A percentile compares a stretch with the other conserved stretches of the same genome.
These are phyloP conservation scores for Parietichytrium sp. DNA, from an alignment of 108 stramenopile species.

Conservation along the genomic window DNA sequence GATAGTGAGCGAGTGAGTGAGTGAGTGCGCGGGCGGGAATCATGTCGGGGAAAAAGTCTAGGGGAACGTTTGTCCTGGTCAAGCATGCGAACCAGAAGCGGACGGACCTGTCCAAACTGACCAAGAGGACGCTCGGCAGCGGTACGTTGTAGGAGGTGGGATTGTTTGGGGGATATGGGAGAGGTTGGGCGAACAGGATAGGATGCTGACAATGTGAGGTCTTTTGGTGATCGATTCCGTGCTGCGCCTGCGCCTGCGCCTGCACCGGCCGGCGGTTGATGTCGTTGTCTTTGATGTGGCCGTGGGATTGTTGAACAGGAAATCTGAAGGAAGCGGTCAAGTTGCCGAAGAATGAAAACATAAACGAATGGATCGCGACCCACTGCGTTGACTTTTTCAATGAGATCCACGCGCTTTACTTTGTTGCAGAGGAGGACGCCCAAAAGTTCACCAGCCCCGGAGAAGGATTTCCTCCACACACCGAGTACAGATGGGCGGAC, in stretches of 20 bases:
- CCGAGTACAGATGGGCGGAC: slow-evolving; percentile 49
- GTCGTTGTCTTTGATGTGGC: no score
- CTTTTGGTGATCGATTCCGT: no score
- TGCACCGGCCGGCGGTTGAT: no score
- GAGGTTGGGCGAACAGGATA: no score
- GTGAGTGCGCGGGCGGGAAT: not conserved
- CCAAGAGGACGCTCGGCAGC: slow-evolving; percentile 8
- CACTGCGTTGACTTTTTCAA: slow-evolving; percentile 46
- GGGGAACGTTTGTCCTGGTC: slow-evolving; percentile 22
- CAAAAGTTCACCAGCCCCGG: slow-evolving; percentile 11
- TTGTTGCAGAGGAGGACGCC: not conserved
- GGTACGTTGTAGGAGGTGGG: no score
- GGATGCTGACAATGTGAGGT: no score
- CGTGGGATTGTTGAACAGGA: no score
- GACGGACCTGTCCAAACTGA: slow-evolving; percentile 14
- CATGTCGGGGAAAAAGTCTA: not conserved
- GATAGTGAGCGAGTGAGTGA: not conserved
- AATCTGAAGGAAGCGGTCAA: slow-evolving; percentile 26
- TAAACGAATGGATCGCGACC: slow-evolving; percentile 33
- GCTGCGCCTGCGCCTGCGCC: no score
- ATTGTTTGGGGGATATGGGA: no score
- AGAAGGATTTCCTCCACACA: slow-evolving; percentile 45
- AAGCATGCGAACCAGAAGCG: slow-evolving; percentile 36
- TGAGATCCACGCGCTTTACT: slow-evolving; percentile 44
- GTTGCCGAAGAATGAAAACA: slow-evolving; percentile 23